Base-by-base conservation (phyloP, 805 yeast genomes). In the Lipomyces lipofer region DNA sequence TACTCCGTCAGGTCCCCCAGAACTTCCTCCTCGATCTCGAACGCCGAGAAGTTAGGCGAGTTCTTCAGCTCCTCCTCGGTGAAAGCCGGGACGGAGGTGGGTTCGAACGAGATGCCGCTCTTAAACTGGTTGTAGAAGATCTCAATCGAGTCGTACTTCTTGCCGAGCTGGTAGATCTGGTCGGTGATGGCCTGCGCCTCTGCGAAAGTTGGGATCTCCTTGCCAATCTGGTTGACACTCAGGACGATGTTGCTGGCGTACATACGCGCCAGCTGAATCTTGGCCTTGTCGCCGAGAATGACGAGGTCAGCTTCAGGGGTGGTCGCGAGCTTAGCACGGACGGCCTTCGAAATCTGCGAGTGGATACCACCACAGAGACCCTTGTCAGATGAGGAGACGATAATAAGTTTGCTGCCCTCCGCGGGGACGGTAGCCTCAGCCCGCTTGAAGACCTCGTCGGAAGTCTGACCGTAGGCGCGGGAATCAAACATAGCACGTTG, bases 331-430 rank as follows among this genome's bases (percentile, higher is more conserved):
- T 29, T 45, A 27, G 59, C 56, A 77, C 95, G 88, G 59, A 96
- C 86, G 60, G 86, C 83, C 77, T 92, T 90, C 66, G 97, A 86
- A 67, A 92, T 77, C 77, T 88, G 96, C 50, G 99, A 83, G 79
- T 94, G 99, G 71, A 94, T 89, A 45, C 98, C 91, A 67, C 99
- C 99, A 82, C 99, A 94, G 68, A 94, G 82, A 71, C 99, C 99
- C 79, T 94, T 94, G 78, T 94, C 99, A 57, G 97, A 89, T 46
- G 98, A 86, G 62, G 90, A 83, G 55, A 91, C 97, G 69, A 92
- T 78, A 65, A 92, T 75, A 70, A 94, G 82, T 63, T 86, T 82
- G 76, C 85, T 87, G 68, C 78, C 79, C 47, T 66, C 62, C 28
- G 27, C 53, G 32, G 64, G 56, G 10, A 32, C 49, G 17, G 17